Evolutionary conservation across 2,329 filamentous ascomycete genomes (phyloP), one percentile per base, ranked within the genome.

Genomic region (Cladosporium sp.): DNA sequence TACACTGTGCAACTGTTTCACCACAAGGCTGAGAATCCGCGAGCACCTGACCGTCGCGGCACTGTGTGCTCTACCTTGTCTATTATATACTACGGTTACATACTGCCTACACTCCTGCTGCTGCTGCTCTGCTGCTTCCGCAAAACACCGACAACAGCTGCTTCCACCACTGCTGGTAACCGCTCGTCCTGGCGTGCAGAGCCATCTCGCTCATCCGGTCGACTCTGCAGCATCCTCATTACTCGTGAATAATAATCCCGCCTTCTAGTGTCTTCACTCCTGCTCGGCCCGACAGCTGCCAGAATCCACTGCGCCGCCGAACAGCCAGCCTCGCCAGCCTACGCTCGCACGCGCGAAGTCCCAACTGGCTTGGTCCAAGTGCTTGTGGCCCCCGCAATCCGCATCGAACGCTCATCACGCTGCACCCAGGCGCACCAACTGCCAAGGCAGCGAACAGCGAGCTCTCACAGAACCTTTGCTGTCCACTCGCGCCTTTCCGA

Each of bases 221-320:
- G 39, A 46, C n/a, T 21, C 51, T 30, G 26, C 51, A 30, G 51
- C 25, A 30, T 54, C 11, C 51, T 54, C 28, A 32, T 28, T 46
- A 21, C 39, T 54, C 59, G 59, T 49, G 59, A 43, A 56, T 51
- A 25, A 21, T 25, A 28, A 54, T 30, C 32, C 25, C 18, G 16
- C 46, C 34, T 18, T 21, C 49, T 56, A 63, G 49, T 25, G 23
- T 56, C 60, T 56, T 63, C 60, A 62, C 46, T 36, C 30, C 23
- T 54, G 59, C 60, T 63, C 60, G 60, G 60, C 60, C 60, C 60
- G 60, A 63, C 48, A 63, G 60, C 60, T 56, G n/a, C 26, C 39
- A 57, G 32, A 54, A 32, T 54, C 51, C 51, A 54, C 51, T 16
- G 26, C 51, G 51, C 26, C 18, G 49, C 49, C 51, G 51, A 54